Conservation (phyloP, 2,329 filamentous ascomycete genomes). For the Xylaria digitata region DNA sequence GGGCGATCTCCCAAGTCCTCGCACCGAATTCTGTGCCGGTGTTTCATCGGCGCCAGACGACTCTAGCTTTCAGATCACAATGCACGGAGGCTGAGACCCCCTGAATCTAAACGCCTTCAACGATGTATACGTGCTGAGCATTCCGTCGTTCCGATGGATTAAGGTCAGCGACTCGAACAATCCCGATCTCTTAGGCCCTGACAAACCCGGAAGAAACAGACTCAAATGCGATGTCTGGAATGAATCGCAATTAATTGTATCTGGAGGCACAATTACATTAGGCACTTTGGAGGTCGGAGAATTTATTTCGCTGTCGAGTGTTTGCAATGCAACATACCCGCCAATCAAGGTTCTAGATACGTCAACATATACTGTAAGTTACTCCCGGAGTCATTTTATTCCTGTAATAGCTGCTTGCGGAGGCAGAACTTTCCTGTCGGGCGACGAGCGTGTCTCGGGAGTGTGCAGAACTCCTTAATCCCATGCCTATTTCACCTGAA, state of each 20-base stretch:
- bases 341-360: constrained; percentile 38
- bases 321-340: constrained; percentile 37
- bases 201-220: constrained; percentile 26
- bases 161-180: constrained; percentile 35
- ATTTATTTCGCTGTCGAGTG: neutral
- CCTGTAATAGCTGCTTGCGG: too few relatives aligned
- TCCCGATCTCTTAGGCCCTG: constrained; percentile 30
- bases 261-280: constrained; percentile 30
- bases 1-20: constrained; percentile 33
- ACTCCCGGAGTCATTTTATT: too few relatives aligned
- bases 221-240: constrained; percentile 38
- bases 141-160: constrained; percentile 40
- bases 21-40: constrained; percentile 38
- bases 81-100: constrained; percentile 37
- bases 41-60: constrained; percentile 40
- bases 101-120: constrained; percentile 22
- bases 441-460: too few relatives aligned
- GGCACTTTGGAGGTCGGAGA: constrained; percentile 1
- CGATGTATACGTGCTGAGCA: constrained; percentile 40
- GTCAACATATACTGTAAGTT: constrained; percentile 29
- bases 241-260: constrained; percentile 36
- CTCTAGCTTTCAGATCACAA: constrained; percentile 42
- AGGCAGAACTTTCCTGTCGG: too few relatives aligned
- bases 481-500: too few relatives aligned
- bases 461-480: too few relatives aligned